A percentile compares a stretch with the other conserved stretches of the same genome.
Conservation (phyloP, 192 early-diverging fungal species). For the Allomyces javanicus region DNA sequence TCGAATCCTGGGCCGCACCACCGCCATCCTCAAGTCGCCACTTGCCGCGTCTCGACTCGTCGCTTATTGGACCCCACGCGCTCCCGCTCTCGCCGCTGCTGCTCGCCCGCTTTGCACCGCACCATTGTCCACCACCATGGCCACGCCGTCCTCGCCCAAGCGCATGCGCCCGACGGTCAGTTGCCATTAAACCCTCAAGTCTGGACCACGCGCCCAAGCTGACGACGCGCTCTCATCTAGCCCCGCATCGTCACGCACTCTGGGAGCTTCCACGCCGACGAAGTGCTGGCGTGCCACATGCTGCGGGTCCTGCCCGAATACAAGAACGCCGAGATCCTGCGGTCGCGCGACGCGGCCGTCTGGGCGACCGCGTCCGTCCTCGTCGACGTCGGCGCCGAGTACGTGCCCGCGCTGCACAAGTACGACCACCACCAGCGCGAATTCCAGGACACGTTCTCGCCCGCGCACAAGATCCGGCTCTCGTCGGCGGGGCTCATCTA, state of each 20-base stretch:
- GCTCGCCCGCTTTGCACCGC: too few species aligned
- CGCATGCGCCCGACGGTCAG: too few species aligned
- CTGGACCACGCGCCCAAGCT: too few species aligned
- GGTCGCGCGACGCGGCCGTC: conserved; percentile 63
- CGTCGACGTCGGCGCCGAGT: conserved; percentile 86
- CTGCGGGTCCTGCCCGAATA: conserved; percentile 41
- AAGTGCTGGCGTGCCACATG: conserved; percentile 79
- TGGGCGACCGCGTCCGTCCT: conserved; percentile 64
- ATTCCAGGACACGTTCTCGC: conserved; percentile 69
- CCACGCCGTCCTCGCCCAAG: too few species aligned
- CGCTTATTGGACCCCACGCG: too few species aligned
- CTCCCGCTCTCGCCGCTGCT: too few species aligned
- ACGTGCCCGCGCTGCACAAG: conserved; percentile 47
- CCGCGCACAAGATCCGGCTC: conserved; percentile 58
- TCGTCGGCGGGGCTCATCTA: conserved; percentile 90
- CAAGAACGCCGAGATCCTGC: conserved; percentile 42
- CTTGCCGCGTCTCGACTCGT: too few species aligned
- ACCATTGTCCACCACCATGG: too few species aligned
- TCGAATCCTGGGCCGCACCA: too few species aligned
- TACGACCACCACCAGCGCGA: conserved; percentile 93
- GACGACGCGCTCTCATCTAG: too few species aligned
- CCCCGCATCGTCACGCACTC: neutral
- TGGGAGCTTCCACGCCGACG: conserved; percentile 27
- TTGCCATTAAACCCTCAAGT: too few species aligned
- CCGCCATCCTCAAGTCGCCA: too few species aligned